Base-by-base conservation (phyloP, 768 basidiomycete genomes). In the Hypholoma fasciculare region DNA sequence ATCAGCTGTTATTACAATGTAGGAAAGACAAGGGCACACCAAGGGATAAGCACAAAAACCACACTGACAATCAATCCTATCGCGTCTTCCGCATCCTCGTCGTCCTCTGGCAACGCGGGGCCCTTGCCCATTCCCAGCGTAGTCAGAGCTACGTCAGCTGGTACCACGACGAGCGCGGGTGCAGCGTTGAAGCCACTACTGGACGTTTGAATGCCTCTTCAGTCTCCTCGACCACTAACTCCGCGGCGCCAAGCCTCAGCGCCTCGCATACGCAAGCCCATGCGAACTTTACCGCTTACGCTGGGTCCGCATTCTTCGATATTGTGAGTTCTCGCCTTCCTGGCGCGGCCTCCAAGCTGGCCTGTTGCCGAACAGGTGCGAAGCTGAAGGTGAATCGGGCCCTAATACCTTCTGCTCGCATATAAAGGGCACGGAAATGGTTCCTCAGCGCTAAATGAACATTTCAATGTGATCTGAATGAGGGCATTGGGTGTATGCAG, bases 31-130 rank as follows among this genome's bases (percentile, higher is more conserved):
- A n/a, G 16, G 36, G 58, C 90, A 56, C 69, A 92, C 91, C 71
- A 90, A 88, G 4, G 86, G 70, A 60, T 87, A 91, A 11, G 73
- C 78, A 4, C 82, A 74, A 67, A 94, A 96, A 72, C 94, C 96
- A 65, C 94, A 96, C 12, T 89, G 90, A 65, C 94, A 96, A 65
- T 95, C 92, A 37, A 95, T 85, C 87, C 89, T 49, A 11, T 23
- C 2, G 11, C 43, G 23, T 44, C 43, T 17, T 23, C 43, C n/a
- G n/a, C n/a, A n/a, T n/a, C n/a, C 17, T 23, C 19, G 3, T 49
- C 27, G 8, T 30, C 23, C 3, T 26, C 47, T 26, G 47, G 23
- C 47, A 26, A 16, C 47, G 26, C 47, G 9, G 12, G 20, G 12
- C 26, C 46, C 23, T 49, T 49, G 8, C 47, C 47, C 26, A 27